These are phyloP conservation scores for Bimuria novae-zelandiae DNA, from an alignment of 2,329 filamentous ascomycete genomes.

Conservation along the genomic window DNA sequence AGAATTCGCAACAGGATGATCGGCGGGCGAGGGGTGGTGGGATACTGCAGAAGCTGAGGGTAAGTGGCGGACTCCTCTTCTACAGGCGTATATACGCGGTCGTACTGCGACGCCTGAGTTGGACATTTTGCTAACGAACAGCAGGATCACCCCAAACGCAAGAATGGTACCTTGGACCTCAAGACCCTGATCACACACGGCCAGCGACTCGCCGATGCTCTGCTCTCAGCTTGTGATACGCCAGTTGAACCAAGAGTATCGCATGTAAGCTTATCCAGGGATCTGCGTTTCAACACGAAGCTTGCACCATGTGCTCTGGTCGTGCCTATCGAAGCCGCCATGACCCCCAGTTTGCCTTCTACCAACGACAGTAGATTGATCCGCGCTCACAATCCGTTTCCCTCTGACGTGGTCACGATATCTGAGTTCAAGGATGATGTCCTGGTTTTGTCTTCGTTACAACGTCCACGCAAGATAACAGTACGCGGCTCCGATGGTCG, in stretches of 20 bases:
- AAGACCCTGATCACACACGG: slow-evolving; percentile 74
- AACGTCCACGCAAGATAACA: slow-evolving; percentile 87
- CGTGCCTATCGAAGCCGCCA: slow-evolving; percentile 82
- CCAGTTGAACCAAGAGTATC: slow-evolving; percentile 73
- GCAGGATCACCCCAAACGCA: slow-evolving; percentile 59
- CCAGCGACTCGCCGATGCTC: slow-evolving; percentile 80
- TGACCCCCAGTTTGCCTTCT: slow-evolving; percentile 79
- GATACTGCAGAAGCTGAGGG: slow-evolving; percentile 49
- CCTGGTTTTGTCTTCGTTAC: slow-evolving; percentile 84
- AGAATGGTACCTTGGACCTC: slow-evolving; percentile 64
- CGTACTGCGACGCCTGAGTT: slow-evolving; percentile 8
- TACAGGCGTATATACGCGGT: neutral
- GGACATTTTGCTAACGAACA: slow-evolving; percentile 40
- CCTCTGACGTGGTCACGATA: slow-evolving; percentile 83
- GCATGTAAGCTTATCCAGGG: slow-evolving; percentile 74
- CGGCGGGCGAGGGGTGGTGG: slow-evolving; percentile 60
- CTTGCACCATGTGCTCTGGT: slow-evolving; percentile 81
- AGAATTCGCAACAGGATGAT: slow-evolving; percentile 77
- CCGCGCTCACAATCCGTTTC: slow-evolving; percentile 81
- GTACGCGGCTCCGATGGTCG: slow-evolving; percentile 88
- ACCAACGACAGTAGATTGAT: slow-evolving; percentile 70
- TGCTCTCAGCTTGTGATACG: slow-evolving; percentile 79
- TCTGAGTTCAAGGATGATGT: slow-evolving; percentile 83
- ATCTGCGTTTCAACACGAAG: slow-evolving; percentile 84
- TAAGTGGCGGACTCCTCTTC: slow-evolving; percentile 20